Base-by-base conservation (phyloP, 2,329 filamentous ascomycete genomes). In the Dryadomyces sulphureus region DNA sequence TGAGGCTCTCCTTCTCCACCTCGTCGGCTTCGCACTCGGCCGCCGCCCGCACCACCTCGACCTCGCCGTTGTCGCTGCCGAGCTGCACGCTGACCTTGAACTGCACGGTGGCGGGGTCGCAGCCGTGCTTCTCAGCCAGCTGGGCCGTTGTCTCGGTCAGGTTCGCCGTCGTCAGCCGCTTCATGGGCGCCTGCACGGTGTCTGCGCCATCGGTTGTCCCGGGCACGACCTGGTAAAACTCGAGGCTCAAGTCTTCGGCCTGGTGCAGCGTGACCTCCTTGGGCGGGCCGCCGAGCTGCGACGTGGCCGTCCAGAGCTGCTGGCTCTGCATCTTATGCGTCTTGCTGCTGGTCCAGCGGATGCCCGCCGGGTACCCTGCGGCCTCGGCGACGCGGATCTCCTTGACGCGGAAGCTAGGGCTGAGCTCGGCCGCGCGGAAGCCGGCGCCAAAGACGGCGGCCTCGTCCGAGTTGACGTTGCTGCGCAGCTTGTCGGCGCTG, bases 381-480 rank as follows among this genome's bases (percentile, higher is more conserved):
- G 75, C 77, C 56, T 98, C 92, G n/a, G 70, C 73, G 44, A 84
- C 77, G 49, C 84, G 75, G 53, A 98, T 98, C 59, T 96, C 92
- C 72, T 96, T 98, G 59, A 98, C 92, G 50, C 88, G 82, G 78
- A 98, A 98, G 60, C 84, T 90, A 36, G 90, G 88, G 65, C 87
- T 95, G 48, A 98, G 73, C 55, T 86, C 79, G 45, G 92, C 92
- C 43, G 86, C 92, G 59, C 89, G 86, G 72, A 98, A 96, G 24
- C 84, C 89, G 46, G 92, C 90, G 55, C 92, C 92, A 62, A 96
- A 94, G 9, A 94, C 92, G 43, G 92, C 92, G 21, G 92, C 84
- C 65, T 98, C 92, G 57, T 98, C 92, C 11, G 90, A 84, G 66
- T 98, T 98, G 59, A 98, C 92, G 56, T 93, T 98, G 58, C 81